Conservation (phyloP, 2,329 filamentous ascomycete genomes). For the Colletotrichum cereale region DNA sequence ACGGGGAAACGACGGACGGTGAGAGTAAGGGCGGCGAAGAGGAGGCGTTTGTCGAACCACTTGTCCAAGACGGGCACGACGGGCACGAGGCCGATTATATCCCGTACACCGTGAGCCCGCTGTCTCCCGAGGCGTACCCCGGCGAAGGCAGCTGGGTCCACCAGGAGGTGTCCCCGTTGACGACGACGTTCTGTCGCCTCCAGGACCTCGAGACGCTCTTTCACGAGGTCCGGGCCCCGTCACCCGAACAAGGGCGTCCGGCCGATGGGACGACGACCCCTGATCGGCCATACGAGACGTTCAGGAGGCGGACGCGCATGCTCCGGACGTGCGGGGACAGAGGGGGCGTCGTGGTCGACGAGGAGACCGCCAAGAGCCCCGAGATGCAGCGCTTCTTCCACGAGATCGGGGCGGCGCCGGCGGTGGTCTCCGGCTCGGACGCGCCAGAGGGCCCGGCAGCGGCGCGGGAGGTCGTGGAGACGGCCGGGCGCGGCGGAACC, state of each 20-base stretch:
- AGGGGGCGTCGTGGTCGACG: background rate
- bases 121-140: background rate
- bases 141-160: background rate
- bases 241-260: too few relatives aligned
- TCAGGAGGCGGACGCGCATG: background rate
- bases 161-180: background rate
- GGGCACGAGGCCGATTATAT: background rate
- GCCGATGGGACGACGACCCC: background rate
- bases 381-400: slow-evolving; percentile 5
- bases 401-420: background rate
- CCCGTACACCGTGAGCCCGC: slow-evolving; percentile 8
- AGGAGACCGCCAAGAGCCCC: background rate
- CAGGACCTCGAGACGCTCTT: background rate
- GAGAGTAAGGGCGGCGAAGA: background rate
- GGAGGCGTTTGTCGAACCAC: background rate
- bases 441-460: background rate
- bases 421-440: background rate
- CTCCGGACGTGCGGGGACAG: background rate
- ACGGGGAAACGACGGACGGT: background rate
- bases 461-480: background rate
- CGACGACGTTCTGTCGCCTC: background rate
- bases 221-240: background rate
- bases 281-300: background rate
- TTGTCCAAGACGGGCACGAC: background rate
- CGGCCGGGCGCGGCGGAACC: background rate